Evolutionary conservation across 2,329 filamentous ascomycete genomes (phyloP), one percentile per base, ranked within the genome.

Genomic region (Macrophomina pseudophaseolina): DNA sequence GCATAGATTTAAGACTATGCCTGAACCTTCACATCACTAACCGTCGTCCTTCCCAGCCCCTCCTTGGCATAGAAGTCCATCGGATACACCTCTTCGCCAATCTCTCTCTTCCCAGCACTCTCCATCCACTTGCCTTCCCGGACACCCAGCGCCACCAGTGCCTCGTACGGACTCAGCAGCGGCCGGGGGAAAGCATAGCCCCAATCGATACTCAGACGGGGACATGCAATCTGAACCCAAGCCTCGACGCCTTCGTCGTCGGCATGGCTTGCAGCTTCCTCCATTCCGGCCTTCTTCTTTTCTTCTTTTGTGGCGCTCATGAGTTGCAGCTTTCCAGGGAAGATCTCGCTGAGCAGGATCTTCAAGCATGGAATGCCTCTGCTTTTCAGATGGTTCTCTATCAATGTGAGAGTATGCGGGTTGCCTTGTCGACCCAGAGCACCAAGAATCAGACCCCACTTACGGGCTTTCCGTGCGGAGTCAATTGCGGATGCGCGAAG

Each of bases 1-100:
- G 23, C 23, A 23, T 23, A 23, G 23, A 23, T 3, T 23, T 23
- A 23, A 38, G 35, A 38, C 11, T 12, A 38, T 38, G 35, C 35
- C 35, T 38, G 35, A 38, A 38, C 42, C 42, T 44, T n/a, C 9
- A 54, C 56, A 28, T 40, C n/a, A 2, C 42, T 40, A 35, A 32
- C 56, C 7, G 65, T 93, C 38, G 91, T 94, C 76, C 95, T 88
- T 1, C 94, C 95, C 65, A 99, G 75, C 0, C 95, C 95, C 53
- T 97, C 92, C 76, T 91, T 94, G 0, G 90, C 94, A 80, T 99
- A 99, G 76, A 97, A 99, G 78, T 99, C 94, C 95, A 99, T 99
- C 0, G 94, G 94, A 80, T 99, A 99, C 14, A 93, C 85, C 1
- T 88, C 90, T 49, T 79, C 76, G 56, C 78, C 80, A 64, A 84